Percentiles rank a stretch among this genome's conserved stretches.
Conservation (phyloP, 129 eudicot species). For the Escallonia rubra region DNA sequence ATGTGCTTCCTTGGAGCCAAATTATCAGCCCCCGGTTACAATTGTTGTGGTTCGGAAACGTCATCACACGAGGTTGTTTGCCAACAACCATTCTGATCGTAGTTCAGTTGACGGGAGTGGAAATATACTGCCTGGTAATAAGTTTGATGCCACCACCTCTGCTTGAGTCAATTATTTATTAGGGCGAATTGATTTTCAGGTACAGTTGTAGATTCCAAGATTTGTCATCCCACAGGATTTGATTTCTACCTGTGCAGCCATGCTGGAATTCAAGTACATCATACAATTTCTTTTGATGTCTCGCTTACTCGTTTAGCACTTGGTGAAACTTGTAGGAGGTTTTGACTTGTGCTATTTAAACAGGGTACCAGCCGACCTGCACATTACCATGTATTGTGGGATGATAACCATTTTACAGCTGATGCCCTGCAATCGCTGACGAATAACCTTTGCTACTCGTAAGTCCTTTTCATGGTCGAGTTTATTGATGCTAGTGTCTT, state of each 20-base stretch:
- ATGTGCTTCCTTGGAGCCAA: constrained; percentile 73
- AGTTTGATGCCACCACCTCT: not conserved
- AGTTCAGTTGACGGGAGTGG: constrained; percentile 82
- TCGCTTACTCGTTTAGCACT: no score
- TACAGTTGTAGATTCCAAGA: constrained; percentile 89
- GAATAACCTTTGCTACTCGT: constrained; percentile 88
- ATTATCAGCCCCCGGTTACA: constrained; percentile 89
- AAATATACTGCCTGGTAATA: constrained; percentile 78
- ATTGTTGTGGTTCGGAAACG: constrained; percentile 97
- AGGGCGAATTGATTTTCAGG: constrained; percentile 30
- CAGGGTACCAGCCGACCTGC: constrained; percentile 98
- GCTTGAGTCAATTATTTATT: not conserved
- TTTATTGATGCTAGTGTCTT: no score
- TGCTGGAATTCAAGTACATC: constrained; percentile 77
- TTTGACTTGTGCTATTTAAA: not conserved
- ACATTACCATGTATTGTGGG: constrained; percentile 95
- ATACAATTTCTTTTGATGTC: no score
- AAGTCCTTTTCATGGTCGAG: constrained; percentile 2
- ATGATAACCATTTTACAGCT: constrained; percentile 78
- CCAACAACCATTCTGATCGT: constrained; percentile 65
- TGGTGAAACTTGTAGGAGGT: no score
- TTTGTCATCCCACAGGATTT: constrained; percentile 91
- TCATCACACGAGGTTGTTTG: constrained; percentile 84
- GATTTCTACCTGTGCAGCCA: constrained; percentile 94
- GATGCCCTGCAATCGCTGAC: constrained; percentile 79